Base-by-base conservation (phyloP, 2,329 filamentous ascomycete genomes). In the Aspergillus melleus region DNA sequence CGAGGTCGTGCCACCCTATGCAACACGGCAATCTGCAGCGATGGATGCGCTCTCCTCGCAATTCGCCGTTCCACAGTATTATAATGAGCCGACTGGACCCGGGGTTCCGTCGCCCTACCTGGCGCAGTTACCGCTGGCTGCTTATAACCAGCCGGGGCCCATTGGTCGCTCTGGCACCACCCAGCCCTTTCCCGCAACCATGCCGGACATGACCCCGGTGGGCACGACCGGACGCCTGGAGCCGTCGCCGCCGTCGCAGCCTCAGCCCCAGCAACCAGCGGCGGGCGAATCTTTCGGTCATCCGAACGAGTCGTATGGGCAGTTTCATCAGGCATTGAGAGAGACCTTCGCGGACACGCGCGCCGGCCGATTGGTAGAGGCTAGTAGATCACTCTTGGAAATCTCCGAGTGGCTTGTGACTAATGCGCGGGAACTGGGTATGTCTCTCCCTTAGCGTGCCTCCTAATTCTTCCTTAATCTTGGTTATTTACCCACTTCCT, bases 1-100 rank as follows among this genome's bases (percentile, higher is more conserved):
- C 80, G 90, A 94, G 76, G 80, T 86, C 72, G 86, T 88, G 74
- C 84, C 88, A 78, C 88, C 88, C 72, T 96, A 92, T 80, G 84
- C 88, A 71, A 81, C 87, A 68, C 88, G 90, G 80, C 90, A 92
- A 73, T 85, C 89, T 78, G 86, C 89, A 82, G 86, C 85, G 62
- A 86, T 95, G 79, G 90, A 92, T 74, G 90, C 92, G 79, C 83
- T 93, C 75, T 80, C 87, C 73, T 87, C 79, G 72, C 83, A 84
- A 73, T 86, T 92, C 76, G 83, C 85, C 62, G 83, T 88, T 72
- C 83, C 88, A 79, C 88, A 89, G 72, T 96, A 95, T 81, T 93
- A 92, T 77, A 83, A 81, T 76, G 88, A 90, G 72, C 82, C 88
- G 72, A 81, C 85, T 68, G 88, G 83, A 72, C 81, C 88, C 60